phyloP scores from a whole-genome alignment of 2,329 filamentous ascomycete genomes.

The Claviceps sp. region DNA sequence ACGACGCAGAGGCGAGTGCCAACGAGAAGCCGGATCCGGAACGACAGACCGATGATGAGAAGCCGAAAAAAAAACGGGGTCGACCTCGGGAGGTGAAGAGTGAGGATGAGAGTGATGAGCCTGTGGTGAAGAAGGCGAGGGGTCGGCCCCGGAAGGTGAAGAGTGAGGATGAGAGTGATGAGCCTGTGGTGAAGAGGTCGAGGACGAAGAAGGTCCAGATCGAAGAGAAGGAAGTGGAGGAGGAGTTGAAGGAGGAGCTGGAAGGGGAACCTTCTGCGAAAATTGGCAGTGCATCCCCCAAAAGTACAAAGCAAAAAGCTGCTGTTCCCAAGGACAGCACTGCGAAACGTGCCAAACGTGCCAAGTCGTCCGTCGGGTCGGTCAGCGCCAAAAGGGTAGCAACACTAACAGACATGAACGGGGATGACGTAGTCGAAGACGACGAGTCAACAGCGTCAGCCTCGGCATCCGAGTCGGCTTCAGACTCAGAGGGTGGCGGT shows the following conservation, averaged over 20 bases:
- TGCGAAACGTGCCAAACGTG: conserved; percentile 3
- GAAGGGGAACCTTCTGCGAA: not conserved
- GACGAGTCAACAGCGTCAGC: not conserved
- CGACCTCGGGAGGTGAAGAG: conserved; percentile 21
- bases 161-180: conserved; percentile 36
- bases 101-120: conserved; percentile 42
- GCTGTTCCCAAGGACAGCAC: conserved; percentile 18
- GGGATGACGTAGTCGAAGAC: conserved; percentile 14
- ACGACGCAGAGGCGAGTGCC: conserved; percentile 14
- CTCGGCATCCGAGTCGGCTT: conserved; percentile 17
- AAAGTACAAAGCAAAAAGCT: not conserved
- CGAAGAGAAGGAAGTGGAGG: conserved; percentile 39
- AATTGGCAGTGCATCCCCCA: not conserved
- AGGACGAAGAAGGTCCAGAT: conserved; percentile 33
- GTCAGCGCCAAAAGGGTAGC: conserved; percentile 6
- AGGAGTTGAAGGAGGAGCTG: conserved; percentile 6
- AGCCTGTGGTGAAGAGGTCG: conserved; percentile 46
- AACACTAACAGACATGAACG: conserved; percentile 13
- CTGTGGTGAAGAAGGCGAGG: conserved; percentile 42
- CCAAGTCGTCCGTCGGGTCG: not conserved
- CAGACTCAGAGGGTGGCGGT: conserved; percentile 33
- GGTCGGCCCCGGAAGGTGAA: conserved; percentile 25
- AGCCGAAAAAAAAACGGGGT: conserved; percentile 34
- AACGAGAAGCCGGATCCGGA: conserved; percentile 26
- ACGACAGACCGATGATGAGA: conserved; percentile 19